Conservation (phyloP, 495 filamentous ascomycete species). For the Aspergillus leporis region DNA sequence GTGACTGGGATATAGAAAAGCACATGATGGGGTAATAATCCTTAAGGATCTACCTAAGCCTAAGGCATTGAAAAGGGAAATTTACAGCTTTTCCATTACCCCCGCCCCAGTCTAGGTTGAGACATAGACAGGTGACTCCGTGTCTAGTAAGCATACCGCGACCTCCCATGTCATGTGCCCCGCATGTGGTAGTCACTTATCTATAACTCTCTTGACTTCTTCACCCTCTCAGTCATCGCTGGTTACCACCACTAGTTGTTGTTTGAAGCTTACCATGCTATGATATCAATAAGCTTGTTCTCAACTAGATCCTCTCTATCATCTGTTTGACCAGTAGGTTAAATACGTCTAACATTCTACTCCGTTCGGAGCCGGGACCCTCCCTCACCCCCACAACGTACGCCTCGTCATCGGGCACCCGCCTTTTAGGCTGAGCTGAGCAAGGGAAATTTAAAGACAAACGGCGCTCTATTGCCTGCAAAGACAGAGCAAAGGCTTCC, state of each 20-base stretch:
- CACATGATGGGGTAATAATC: conserved; percentile 12
- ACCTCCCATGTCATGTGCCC: conserved; percentile 24
- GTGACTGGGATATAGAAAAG: not conserved
- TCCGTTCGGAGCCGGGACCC: conserved; percentile 20
- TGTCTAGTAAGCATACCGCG: not conserved
- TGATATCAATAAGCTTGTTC: not conserved
- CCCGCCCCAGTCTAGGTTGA: not conserved
- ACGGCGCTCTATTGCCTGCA: not conserved
- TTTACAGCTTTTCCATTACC: not conserved
- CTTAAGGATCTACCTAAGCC: not conserved
- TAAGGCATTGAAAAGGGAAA: not conserved
- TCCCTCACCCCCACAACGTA: conserved; percentile 16
- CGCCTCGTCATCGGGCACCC: conserved; percentile 27
- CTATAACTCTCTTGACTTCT: conserved; percentile 2
- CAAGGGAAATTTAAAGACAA: conserved; percentile 9
- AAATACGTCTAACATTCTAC: conserved; percentile 18
- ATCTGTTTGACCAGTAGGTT: conserved; percentile 11
- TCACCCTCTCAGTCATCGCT: not conserved
- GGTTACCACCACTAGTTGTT: not conserved
- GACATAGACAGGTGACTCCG: not conserved
- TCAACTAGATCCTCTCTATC: not conserved
- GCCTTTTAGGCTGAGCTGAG: conserved; percentile 25
- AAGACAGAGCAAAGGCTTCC: conserved; percentile 8
- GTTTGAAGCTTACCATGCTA: not conserved
- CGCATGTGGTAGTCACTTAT: conserved; percentile 11